Percentiles rank a stretch among this genome's conserved stretches.
Conservation (phyloP, 2,329 filamentous ascomycete species). For the Phaeosphaeria sp. region DNA sequence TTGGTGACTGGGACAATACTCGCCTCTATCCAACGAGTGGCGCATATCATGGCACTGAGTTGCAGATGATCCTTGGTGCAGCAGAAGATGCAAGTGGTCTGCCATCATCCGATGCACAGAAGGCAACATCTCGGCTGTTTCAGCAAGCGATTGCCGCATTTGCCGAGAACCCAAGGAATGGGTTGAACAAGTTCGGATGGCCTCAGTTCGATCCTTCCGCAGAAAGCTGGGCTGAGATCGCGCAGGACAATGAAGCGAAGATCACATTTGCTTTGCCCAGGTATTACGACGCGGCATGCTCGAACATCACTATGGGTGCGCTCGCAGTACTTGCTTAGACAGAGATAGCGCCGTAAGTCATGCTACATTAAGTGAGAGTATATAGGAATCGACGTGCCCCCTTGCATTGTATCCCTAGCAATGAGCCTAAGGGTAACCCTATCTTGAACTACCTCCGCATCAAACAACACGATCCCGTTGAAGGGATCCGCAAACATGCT, state of each 20-base stretch:
- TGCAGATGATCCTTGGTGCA: slow-evolving; percentile 32
- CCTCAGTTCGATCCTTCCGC: slow-evolving; percentile 14
- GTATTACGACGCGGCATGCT: slow-evolving; percentile 13
- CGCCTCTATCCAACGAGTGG: slow-evolving; percentile 27
- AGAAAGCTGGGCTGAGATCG: slow-evolving; percentile 20
- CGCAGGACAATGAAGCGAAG: slow-evolving; percentile 8
- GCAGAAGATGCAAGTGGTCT: slow-evolving; percentile 22
- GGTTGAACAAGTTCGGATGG: slow-evolving; percentile 21
- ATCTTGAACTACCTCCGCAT: too few species aligned
- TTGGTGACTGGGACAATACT: slow-evolving; percentile 26
- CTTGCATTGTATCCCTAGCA: too few species aligned
- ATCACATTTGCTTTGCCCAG: slow-evolving; percentile 14
- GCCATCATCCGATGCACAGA: slow-evolving; percentile 15
- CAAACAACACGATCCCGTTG: too few species aligned
- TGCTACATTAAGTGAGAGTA: too few species aligned
- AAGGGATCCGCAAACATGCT: too few species aligned
- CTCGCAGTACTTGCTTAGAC: slow-evolving; percentile 11
- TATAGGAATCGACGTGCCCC: too few species aligned
- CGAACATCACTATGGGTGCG: slow-evolving; percentile 11
- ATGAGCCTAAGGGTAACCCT: too few species aligned
- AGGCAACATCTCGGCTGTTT: slow-evolving; percentile 16
- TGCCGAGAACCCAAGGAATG: slow-evolving; percentile 17
- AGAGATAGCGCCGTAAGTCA: background rate
- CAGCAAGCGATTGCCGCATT: slow-evolving; percentile 27
- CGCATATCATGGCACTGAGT: slow-evolving; percentile 31